These are phyloP conservation scores for Mycena latifolia DNA, from an alignment of 768 basidiomycete genomes.

Conservation along the genomic window DNA sequence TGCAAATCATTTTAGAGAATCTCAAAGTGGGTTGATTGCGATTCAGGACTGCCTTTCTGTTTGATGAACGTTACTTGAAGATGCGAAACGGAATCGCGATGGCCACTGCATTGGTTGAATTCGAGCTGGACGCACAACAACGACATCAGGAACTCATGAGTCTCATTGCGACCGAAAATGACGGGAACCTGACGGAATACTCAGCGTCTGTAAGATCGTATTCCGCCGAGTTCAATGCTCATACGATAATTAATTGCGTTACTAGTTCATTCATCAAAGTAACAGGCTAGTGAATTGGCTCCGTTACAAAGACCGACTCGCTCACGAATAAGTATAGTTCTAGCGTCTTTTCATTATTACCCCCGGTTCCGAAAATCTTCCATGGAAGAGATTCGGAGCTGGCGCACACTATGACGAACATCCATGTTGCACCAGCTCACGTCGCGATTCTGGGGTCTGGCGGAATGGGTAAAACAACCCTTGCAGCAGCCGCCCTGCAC, in stretches of 20 bases:
- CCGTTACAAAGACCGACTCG: neutral
- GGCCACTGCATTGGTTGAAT: neutral
- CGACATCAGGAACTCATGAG: constrained; percentile 12
- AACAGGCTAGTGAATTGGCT: neutral
- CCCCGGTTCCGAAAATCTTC: constrained; percentile 15
- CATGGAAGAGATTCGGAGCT: constrained; percentile 15
- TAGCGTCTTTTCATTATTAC: neutral
- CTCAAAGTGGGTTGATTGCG: neutral
- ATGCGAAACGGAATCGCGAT: neutral
- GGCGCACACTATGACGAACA: neutral
- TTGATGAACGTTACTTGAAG: neutral
- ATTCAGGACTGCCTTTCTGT: neutral
- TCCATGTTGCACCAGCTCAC: neutral
- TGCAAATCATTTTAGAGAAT: neutral
- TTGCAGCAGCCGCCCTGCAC: constrained; percentile 10
- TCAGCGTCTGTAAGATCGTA: constrained; percentile 8
- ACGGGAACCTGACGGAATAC: neutral
- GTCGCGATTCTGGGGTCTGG: constrained; percentile 8
- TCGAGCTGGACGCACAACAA: constrained; percentile 7
- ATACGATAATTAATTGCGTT: too few relatives aligned
- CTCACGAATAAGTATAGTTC: neutral
- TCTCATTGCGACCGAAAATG: neutral
- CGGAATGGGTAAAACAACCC: constrained; percentile 25
- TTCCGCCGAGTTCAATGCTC: too few relatives aligned
- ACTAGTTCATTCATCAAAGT: neutral